phyloP scores from a whole-genome alignment of 1,284 basidiomycete genomes.

The Austroboletus novae-zelandiae region DNA sequence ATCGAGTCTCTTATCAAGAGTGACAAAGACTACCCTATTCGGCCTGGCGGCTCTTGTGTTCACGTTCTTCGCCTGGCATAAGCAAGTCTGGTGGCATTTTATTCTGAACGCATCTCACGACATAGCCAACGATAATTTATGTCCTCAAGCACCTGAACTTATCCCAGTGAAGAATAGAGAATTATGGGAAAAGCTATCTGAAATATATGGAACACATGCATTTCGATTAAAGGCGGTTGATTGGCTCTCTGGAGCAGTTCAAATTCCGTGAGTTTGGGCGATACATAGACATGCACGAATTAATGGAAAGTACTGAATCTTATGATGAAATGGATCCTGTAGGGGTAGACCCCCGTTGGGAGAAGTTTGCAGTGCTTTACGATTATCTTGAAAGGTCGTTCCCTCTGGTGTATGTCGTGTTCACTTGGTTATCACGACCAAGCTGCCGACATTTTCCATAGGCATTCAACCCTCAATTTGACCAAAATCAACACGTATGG shows the following conservation, averaged over 20 bases:
- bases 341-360: slow-evolving; percentile 46
- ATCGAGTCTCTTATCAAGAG: slow-evolving; percentile 7
- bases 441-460: no score
- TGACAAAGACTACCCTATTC: slow-evolving; percentile 11
- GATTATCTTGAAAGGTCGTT: slow-evolving; percentile 41
- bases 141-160: slow-evolving; percentile 28
- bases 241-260: slow-evolving; percentile 37
- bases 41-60: slow-evolving; percentile 17
- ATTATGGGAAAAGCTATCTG: no score
- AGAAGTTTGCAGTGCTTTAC: slow-evolving; percentile 43
- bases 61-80: slow-evolving; percentile 9
- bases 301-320: slow-evolving; percentile 31
- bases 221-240: slow-evolving; percentile 34
- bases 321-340: slow-evolving; percentile 43
- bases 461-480: slow-evolving; percentile 47
- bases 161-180: slow-evolving; percentile 26
- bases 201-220: slow-evolving; percentile 32
- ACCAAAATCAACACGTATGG: slow-evolving; percentile 65
- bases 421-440: background rate
- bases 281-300: background rate
- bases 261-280: slow-evolving; percentile 30
- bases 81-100: slow-evolving; percentile 7
- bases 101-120: background rate
- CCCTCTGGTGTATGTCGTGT: slow-evolving; percentile 38
- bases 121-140: slow-evolving; percentile 11